A percentile compares a stretch with the other conserved stretches of the same genome.
These are phyloP conservation scores for Syzygium oleosum DNA, from an alignment of 345 rosid genomes.

Conservation along the genomic window DNA sequence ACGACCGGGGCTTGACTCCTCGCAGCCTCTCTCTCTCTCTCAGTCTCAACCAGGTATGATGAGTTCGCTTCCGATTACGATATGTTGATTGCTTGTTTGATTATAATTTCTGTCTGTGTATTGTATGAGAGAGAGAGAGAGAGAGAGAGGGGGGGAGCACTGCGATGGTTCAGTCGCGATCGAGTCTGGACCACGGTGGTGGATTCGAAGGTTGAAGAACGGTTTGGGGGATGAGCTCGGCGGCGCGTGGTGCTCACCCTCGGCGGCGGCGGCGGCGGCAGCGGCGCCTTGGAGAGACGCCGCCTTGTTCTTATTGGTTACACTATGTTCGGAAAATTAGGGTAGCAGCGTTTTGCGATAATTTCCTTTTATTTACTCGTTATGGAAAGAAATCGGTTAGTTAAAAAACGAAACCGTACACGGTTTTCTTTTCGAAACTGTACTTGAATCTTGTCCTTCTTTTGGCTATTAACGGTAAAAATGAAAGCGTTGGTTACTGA, in stretches of 20 bases:
- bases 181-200: background rate
- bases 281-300: background rate
- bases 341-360: background rate
- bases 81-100: background rate
- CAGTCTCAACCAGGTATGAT: background rate
- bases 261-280: background rate
- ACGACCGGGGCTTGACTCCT: background rate
- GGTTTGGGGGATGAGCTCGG: background rate
- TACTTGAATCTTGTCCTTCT: background rate
- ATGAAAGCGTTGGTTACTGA: background rate
- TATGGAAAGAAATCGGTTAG: background rate
- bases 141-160: background rate
- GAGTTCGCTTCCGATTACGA: background rate
- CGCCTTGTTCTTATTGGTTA: background rate
- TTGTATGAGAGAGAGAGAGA: background rate
- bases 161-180: background rate
- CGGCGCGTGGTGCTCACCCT: background rate
- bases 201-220: background rate
- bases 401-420: background rate
- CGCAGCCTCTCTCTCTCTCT: background rate
- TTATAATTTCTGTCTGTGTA: background rate
- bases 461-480: background rate
- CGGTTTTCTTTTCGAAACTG: background rate
- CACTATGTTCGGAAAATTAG: background rate
- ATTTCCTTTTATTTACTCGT: background rate